phyloP scores from a whole-genome alignment of 2,329 filamentous ascomycete species.

The Aureobasidium lini region DNA sequence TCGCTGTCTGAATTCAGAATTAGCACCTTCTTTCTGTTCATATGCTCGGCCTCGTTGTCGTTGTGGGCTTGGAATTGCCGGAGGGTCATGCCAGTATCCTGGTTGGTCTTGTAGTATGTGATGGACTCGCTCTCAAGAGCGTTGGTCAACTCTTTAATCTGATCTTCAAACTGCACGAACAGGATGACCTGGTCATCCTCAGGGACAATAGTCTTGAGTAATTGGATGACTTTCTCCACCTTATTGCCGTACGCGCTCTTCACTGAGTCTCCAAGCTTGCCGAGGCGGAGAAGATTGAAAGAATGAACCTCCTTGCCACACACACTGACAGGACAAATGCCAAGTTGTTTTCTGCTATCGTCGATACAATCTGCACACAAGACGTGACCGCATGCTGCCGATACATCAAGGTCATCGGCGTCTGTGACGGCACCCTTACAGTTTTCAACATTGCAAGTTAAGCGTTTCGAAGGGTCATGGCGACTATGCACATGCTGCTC shows the following conservation, averaged over 20 bases:
- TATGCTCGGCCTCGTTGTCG: not conserved
- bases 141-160: constrained; percentile 33
- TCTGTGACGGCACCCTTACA: not conserved
- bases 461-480: not conserved
- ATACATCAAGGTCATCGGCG: not conserved
- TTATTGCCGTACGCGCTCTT: constrained; percentile 37
- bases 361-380: constrained; percentile 28
- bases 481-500: not conserved
- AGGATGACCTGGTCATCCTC: constrained; percentile 45
- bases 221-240: constrained; percentile 37
- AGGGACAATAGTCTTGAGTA: constrained; percentile 35
- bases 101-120: not conserved
- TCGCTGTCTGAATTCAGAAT: constrained; percentile 51
- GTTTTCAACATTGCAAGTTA: not conserved
- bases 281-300: constrained; percentile 35
- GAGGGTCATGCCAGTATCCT: not conserved
- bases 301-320: constrained; percentile 34
- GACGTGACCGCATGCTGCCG: not conserved
- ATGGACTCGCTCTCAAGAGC: constrained; percentile 27
- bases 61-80: not conserved
- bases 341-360: constrained; percentile 20
- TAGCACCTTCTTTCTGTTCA: constrained; percentile 40
- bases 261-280: constrained; percentile 27
- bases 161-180: constrained; percentile 46
- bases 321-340: constrained; percentile 32